These are phyloP conservation scores for Trichoderma polysporum DNA, from an alignment of 2,329 filamentous ascomycete genomes.

Conservation along the genomic window DNA sequence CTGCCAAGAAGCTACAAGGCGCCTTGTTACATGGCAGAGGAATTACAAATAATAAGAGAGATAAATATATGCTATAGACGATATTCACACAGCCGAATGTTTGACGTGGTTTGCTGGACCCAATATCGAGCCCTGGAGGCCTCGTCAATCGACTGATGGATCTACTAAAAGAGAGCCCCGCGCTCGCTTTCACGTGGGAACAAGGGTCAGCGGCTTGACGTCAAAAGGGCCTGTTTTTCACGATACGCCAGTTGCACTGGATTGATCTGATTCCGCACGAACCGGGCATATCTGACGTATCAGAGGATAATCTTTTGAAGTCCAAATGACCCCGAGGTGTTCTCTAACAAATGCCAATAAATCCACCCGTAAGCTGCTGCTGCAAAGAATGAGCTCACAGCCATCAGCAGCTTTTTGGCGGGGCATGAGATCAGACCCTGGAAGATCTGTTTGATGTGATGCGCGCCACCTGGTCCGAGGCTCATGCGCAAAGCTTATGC, in stretches of 20 bases:
- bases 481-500: neutral
- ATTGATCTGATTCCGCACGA: neutral
- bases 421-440: conserved; percentile 13
- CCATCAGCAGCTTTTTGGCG: neutral
- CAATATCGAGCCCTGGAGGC: neutral
- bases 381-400: neutral
- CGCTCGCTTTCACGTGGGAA: conserved; percentile 9
- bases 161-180: conserved; percentile 1
- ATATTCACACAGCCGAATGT: no score
- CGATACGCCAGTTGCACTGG: neutral
- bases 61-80: no score
- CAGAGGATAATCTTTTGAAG: neutral
- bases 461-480: neutral
- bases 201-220: conserved; percentile 8
- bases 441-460: neutral
- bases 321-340: neutral
- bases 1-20: neutral
- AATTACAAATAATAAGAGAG: neutral
- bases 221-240: neutral
- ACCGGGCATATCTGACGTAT: neutral
- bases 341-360: no score
- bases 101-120: no score
- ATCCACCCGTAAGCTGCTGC: no score
- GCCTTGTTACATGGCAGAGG: neutral
- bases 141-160: neutral